phyloP scores from a whole-genome alignment of 495 filamentous ascomycete genomes.

The Beverwykella pulmonaria region DNA sequence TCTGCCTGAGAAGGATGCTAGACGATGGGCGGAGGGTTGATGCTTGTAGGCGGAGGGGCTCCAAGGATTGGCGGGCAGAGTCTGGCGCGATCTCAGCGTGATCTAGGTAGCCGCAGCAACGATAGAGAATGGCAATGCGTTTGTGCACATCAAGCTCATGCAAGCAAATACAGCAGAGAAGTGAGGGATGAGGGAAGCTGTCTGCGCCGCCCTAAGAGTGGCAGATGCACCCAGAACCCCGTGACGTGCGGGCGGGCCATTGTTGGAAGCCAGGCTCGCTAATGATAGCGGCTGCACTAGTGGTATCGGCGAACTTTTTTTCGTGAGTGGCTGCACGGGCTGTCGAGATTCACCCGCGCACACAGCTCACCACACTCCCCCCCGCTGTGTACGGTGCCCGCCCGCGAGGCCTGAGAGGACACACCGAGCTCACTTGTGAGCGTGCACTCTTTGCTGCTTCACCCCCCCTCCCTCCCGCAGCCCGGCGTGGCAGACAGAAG shows the following conservation, averaged over 20 bases:
- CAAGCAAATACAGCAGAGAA: slow-evolving; percentile 1
- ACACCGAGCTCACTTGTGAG: background rate
- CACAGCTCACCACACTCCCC: background rate
- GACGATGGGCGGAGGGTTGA: slow-evolving; percentile 6
- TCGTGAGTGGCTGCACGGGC: background rate
- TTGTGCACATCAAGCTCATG: slow-evolving; percentile 5
- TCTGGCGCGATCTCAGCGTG: slow-evolving; percentile 13
- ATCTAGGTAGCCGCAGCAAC: slow-evolving; percentile 5
- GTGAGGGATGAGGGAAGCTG: background rate
- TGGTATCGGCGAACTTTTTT: slow-evolving; percentile 16
- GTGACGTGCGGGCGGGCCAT: slow-evolving; percentile 1
- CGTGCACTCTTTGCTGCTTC: background rate
- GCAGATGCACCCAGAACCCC: background rate
- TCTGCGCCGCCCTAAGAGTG: slow-evolving; percentile 17
- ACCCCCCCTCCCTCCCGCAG: background rate
- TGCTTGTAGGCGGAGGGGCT: background rate
- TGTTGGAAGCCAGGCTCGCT: background rate
- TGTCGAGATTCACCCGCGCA: background rate
- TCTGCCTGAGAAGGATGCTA: background rate
- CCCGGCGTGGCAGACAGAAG: background rate
- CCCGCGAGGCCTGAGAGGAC: background rate
- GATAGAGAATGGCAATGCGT: slow-evolving; percentile 5
- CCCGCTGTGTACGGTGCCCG: background rate
- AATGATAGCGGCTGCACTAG: slow-evolving; percentile 14
- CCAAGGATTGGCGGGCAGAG: slow-evolving; percentile 10